A percentile compares a stretch with the other conserved stretches of the same genome.
Conservation (phyloP, 2,329 filamentous ascomycete species). For the Rhynchosporium agropyri region DNA sequence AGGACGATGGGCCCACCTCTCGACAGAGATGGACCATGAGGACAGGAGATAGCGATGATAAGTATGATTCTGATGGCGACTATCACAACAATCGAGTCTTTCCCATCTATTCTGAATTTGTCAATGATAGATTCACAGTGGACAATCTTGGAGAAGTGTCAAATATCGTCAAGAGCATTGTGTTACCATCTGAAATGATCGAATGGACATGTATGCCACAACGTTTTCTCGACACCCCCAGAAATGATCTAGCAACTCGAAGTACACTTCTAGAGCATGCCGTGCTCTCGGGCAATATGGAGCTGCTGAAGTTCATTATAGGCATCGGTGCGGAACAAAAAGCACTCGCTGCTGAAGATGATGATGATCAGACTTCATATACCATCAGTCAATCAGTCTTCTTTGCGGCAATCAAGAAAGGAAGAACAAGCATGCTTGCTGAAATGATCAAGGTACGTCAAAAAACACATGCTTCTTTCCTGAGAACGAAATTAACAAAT, state of each 20-base stretch:
- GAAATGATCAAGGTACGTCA: constrained; percentile 59
- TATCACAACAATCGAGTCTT: constrained; percentile 42
- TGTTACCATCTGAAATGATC: constrained; percentile 58
- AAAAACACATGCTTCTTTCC: not conserved
- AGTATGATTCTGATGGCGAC: constrained; percentile 35
- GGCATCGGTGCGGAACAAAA: constrained; percentile 36
- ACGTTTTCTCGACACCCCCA: constrained; percentile 32
- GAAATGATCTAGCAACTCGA: constrained; percentile 13
- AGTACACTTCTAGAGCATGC: constrained; percentile 28
- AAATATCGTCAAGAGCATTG: constrained; percentile 66
- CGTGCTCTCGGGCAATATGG: constrained; percentile 33
- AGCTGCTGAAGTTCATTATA: constrained; percentile 39
- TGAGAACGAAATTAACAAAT: not conserved
- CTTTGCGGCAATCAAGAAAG: constrained; percentile 48
- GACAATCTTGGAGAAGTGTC: constrained; percentile 73
- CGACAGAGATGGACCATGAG: constrained; percentile 46
- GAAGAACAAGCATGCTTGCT: constrained; percentile 59
- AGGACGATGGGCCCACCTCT: constrained; percentile 46
- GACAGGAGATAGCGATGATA: constrained; percentile 38
- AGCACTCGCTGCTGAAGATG: constrained; percentile 34
- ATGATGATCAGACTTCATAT: constrained; percentile 37
- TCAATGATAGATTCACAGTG: constrained; percentile 72
- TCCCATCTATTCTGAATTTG: constrained; percentile 55
- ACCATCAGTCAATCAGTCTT: constrained; percentile 45
- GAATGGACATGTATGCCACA: constrained; percentile 44